These are phyloP conservation scores for Kodamaea alishanica DNA, from an alignment of 1,139 yeast genomes.

Conservation along the genomic window DNA sequence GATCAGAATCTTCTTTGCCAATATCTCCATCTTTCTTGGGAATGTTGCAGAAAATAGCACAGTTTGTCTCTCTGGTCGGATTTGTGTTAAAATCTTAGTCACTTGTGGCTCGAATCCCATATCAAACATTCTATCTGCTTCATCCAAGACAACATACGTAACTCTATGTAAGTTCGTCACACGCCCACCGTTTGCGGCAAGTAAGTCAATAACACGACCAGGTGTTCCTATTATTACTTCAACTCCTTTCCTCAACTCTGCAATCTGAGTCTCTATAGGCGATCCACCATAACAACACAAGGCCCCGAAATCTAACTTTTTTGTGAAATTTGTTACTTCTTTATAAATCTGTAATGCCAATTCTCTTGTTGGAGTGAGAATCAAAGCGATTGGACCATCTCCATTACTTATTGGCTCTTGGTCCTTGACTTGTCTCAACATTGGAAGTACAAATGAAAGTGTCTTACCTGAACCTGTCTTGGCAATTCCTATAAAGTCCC, in stretches of 20 bases:
- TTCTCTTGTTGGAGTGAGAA: slow-evolving; percentile 92
- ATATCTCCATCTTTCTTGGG: slow-evolving; percentile 71
- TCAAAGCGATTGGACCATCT: slow-evolving; percentile 74
- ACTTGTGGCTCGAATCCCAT: slow-evolving; percentile 98
- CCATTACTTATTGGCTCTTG: slow-evolving; percentile 52
- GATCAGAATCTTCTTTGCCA: slow-evolving; percentile 61
- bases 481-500: slow-evolving; percentile 91
- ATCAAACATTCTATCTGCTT: slow-evolving; percentile 96
- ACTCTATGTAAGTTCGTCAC: slow-evolving; percentile 66
- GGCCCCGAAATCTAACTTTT: slow-evolving; percentile 44
- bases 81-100: slow-evolving; percentile 68
- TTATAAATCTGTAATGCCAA: slow-evolving; percentile 79
- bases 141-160: slow-evolving; percentile 85
- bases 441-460: slow-evolving; percentile 77
- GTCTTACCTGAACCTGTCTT: slow-evolving; percentile 98
- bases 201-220: slow-evolving; percentile 85
- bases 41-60: slow-evolving; percentile 93
- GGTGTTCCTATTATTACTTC: slow-evolving; percentile 93
- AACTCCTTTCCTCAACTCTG: slow-evolving; percentile 72
- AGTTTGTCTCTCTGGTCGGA: slow-evolving; percentile 88
- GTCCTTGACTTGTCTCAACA: slow-evolving; percentile 77
- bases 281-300: slow-evolving; percentile 96
- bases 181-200: slow-evolving; percentile 81
- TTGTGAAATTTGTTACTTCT: slow-evolving; percentile 60
- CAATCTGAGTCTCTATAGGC: slow-evolving; percentile 76